Evolutionary conservation across 2,329 filamentous ascomycete species (phyloP), one percentile per base, ranked within the genome.

Genomic region (Arthroderma uncinatum): DNA sequence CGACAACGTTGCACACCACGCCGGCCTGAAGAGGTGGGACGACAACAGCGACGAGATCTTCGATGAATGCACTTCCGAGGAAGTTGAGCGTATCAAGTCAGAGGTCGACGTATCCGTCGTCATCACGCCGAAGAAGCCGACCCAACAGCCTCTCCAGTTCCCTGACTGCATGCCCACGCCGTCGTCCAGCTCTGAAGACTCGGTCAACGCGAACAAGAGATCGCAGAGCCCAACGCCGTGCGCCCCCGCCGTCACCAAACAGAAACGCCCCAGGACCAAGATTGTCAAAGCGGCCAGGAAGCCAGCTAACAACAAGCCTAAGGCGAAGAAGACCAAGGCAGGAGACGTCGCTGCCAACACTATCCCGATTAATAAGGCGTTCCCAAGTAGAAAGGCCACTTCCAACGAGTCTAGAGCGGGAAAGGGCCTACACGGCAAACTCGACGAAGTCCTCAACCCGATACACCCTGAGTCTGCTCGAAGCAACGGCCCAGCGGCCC

Each of bases 1-100:
- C 67, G 93, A 98, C 68, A 84, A 90, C 62, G 86, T 98, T 39
- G 93, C 93, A 19, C 79, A 79, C 53, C 76, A 89, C 39, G 86
- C 84, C 14, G 81, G 81, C 21, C 72, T 84, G 70, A 77, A 77
- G 55, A 74, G 73, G 59, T 84, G 81, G 81, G 73, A 83, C 61
- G 79, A 83, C 58, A 62, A 68, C 53, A 66, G 66, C 5, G 67
- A 70, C 7, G 70, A 73, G 8, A 52, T 72, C 12, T 73, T 73
- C 39, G 68, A 74, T 57, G 71, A 75, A 56, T 74, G 76, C 64
- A 68, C 70, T n/a, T 64, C 69, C 2, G 72, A 72, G 25, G 75
- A 78, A 36, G 68, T 74, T 19, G 75, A 77, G 60, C 67, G 68
- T 36, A 67, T 70, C 53, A 74, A 72, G 60, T 66, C 66, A 52